A percentile compares a stretch with the other conserved stretches of the same genome.
Conservation (phyloP, 805 yeast genomes). For the Vanderwaltozyma yarrowii region DNA sequence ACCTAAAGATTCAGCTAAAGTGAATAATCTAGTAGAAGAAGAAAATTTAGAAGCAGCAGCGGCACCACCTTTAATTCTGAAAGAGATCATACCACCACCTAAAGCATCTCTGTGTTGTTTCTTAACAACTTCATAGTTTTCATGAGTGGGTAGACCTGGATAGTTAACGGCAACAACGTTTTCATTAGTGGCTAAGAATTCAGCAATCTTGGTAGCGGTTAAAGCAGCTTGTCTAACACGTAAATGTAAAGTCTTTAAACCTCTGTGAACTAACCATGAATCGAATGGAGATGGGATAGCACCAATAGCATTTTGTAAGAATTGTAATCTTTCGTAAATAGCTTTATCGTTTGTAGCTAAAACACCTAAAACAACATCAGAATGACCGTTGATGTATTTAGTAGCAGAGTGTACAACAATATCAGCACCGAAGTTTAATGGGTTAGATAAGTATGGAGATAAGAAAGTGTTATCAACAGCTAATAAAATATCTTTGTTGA, state of each 20-base stretch:
- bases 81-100: slow-evolving; percentile 89
- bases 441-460: slow-evolving; percentile 81
- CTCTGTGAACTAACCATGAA: slow-evolving; percentile 88
- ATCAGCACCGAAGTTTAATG: slow-evolving; percentile 75
- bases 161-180: slow-evolving; percentile 62
- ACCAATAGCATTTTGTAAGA: slow-evolving; percentile 81
- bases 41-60: slow-evolving; percentile 66
- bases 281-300: slow-evolving; percentile 87
- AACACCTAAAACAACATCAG: slow-evolving; percentile 83
- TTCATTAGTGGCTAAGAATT: slow-evolving; percentile 41
- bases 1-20: slow-evolving; percentile 84
- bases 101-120: slow-evolving; percentile 74
- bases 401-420: slow-evolving; percentile 84
- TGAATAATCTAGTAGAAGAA: slow-evolving; percentile 62
- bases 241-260: slow-evolving; percentile 76
- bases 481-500: slow-evolving; percentile 44
- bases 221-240: slow-evolving; percentile 61
- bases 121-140: slow-evolving; percentile 50
- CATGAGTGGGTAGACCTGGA: slow-evolving; percentile 68
- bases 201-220: slow-evolving; percentile 61
- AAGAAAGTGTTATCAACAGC: slow-evolving; percentile 86
- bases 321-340: slow-evolving; percentile 54
- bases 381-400: slow-evolving; percentile 85
- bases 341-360: slow-evolving; percentile 57
- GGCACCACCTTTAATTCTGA: slow-evolving; percentile 78